Conservation (phyloP, 768 basidiomycete species). For the Nidularia pulvinata region DNA sequence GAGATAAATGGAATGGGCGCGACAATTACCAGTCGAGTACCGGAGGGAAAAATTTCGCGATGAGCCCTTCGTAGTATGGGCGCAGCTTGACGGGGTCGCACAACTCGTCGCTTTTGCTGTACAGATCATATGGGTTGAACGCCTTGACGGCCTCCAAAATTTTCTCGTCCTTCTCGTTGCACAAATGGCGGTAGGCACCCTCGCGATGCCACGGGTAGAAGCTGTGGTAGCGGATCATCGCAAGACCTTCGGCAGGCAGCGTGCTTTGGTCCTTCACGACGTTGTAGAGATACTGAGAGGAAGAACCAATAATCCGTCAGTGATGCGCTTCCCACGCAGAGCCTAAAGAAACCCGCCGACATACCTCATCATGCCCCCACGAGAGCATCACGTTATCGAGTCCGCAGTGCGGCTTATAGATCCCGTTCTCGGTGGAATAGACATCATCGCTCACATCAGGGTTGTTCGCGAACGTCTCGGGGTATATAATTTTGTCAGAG, state of each 20-base stretch:
- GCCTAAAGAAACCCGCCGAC: constrained; percentile 11
- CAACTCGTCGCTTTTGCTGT: constrained; percentile 83
- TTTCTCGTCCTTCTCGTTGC: constrained; percentile 65
- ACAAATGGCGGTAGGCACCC: constrained; percentile 79
- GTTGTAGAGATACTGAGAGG: constrained; percentile 73
- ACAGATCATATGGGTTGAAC: constrained; percentile 95
- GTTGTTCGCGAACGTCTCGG: constrained; percentile 74
- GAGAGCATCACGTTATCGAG: constrained; percentile 87
- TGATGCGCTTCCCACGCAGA: not conserved
- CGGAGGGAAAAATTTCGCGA: constrained; percentile 84
- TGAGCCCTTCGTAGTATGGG: constrained; percentile 84
- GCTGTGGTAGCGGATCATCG: constrained; percentile 94
- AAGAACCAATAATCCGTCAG: constrained; percentile 4
- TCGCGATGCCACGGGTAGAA: constrained; percentile 98
- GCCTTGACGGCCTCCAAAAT: constrained; percentile 75
- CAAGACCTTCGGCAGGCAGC: constrained; percentile 79
- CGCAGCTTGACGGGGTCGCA: constrained; percentile 61
- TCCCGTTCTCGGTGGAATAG: constrained; percentile 72
- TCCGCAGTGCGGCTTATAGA: constrained; percentile 79
- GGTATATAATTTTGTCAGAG: constrained; percentile 83
- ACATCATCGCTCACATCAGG: constrained; percentile 65
- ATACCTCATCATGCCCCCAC: constrained; percentile 91
- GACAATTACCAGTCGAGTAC: constrained; percentile 71
- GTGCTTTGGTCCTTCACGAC: constrained; percentile 82
- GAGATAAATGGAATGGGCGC: too few relatives aligned